Evolutionary conservation across 2,329 filamentous ascomycete genomes (phyloP).

Genomic region (Ophiostoma piceae): DNA sequence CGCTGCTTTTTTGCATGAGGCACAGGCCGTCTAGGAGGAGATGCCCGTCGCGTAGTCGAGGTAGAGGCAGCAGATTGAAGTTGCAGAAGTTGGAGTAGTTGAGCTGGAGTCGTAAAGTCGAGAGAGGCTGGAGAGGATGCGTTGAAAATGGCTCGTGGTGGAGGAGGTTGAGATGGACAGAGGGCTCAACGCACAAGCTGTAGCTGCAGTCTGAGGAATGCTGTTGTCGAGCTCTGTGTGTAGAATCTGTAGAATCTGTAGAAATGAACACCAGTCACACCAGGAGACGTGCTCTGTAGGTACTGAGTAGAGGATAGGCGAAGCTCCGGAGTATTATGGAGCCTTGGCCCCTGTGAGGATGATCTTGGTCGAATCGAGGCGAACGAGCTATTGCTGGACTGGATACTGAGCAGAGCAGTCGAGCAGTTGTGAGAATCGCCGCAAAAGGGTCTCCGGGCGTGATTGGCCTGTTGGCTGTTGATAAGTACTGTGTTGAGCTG

Average conservation of each 20-base stretch:
- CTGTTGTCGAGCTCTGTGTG: background rate
- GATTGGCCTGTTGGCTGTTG: background rate
- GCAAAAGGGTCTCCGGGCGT: background rate
- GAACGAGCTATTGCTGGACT: background rate
- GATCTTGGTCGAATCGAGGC: slow-evolving; percentile 4
- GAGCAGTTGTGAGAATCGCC: background rate
- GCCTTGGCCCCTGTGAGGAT: background rate
- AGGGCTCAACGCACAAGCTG: background rate
- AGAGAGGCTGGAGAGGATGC: background rate
- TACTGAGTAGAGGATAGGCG: background rate
- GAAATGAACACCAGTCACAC: background rate
- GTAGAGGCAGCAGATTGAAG: slow-evolving; percentile 10
- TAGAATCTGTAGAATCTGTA: too few relatives aligned
- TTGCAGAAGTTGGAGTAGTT: background rate
- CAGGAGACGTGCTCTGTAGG: background rate
- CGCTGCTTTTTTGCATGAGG: slow-evolving; percentile 20
- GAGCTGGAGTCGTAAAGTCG: background rate
- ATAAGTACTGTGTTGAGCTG: background rate
- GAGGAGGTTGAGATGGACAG: background rate
- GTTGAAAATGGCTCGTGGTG: slow-evolving; percentile 2
- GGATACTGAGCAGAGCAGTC: background rate
- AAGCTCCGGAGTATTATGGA: slow-evolving; percentile 8
- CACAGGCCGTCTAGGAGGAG: slow-evolving; percentile 10
- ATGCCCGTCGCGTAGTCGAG: background rate
- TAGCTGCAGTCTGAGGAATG: background rate